Percentiles rank a stretch among this genome's conserved stretches.
phyloP scores from a whole-genome alignment of 345 rosid genomes.

The Corymbia maculata region DNA sequence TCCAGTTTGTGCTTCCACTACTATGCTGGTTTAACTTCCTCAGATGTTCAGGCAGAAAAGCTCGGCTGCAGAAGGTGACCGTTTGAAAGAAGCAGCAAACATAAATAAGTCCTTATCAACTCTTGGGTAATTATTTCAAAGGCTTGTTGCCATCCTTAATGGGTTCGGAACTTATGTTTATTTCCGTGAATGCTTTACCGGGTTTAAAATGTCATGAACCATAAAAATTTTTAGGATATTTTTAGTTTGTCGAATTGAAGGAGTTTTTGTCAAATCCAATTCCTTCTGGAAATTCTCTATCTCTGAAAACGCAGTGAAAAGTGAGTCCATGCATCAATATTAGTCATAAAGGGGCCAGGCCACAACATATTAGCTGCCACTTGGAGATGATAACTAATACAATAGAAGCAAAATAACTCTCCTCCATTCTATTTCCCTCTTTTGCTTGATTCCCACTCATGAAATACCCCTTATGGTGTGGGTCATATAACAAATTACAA shows the following conservation, averaged over 20 bases:
- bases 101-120: conserved; percentile 92
- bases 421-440: background rate
- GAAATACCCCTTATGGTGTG: background rate
- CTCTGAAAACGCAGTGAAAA: background rate
- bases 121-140: conserved; percentile 48
- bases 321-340: background rate
- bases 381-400: background rate
- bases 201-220: background rate
- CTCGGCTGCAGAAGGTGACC: conserved; percentile 97
- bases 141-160: background rate
- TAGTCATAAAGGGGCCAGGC: background rate
- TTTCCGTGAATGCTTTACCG: background rate
- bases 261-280: background rate
- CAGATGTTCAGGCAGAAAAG: conserved; percentile 70
- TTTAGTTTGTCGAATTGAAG: background rate
- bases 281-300: background rate
- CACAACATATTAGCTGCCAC: background rate
- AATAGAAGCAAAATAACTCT: background rate
- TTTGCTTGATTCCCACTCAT: background rate
- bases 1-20: background rate
- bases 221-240: background rate
- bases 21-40: conserved; percentile 1
- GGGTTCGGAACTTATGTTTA: background rate
- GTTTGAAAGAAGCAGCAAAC: conserved; percentile 95
- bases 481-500: background rate